A percentile compares a stretch with the other conserved stretches of the same genome.
Conservation (phyloP, 2,329 filamentous ascomycete genomes). For the Zalaria sp. region DNA sequence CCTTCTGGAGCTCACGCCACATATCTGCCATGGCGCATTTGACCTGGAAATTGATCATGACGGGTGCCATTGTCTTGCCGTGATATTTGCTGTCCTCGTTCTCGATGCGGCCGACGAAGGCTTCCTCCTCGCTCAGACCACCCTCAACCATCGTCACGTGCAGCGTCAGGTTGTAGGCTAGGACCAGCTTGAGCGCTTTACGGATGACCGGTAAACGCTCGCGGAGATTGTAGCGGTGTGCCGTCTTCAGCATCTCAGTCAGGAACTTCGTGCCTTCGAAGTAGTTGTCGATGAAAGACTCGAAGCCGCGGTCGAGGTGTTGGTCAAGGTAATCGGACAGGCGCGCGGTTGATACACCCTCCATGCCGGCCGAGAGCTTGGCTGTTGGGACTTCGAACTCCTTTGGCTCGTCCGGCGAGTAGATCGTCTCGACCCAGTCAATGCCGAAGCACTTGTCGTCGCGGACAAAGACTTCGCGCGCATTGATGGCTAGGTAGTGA, state of each 20-base stretch:
- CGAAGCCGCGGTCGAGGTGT: constrained; percentile 83
- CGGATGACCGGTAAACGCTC: constrained; percentile 81
- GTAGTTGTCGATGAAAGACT: constrained; percentile 88
- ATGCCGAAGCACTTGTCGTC: constrained; percentile 88
- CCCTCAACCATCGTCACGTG: constrained; percentile 93
- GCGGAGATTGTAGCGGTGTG: constrained; percentile 82
- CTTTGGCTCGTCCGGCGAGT: constrained; percentile 50
- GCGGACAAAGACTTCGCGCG: constrained; percentile 81
- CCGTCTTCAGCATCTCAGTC: constrained; percentile 91
- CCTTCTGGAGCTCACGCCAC: constrained; percentile 96
- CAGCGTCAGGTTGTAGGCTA: constrained; percentile 89
- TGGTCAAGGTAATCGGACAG: constrained; percentile 89
- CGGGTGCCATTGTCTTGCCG: constrained; percentile 81
- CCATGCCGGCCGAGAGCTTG: constrained; percentile 75
- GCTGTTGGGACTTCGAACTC: constrained; percentile 80
- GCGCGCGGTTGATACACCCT: constrained; percentile 67
- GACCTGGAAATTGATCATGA: constrained; percentile 99
- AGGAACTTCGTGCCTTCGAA: constrained; percentile 93
- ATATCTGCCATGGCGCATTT: constrained; percentile 94
- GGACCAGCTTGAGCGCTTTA: constrained; percentile 85
- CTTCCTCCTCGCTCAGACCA: constrained; percentile 67
- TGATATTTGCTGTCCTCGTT: constrained; percentile 76
- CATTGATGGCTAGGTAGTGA: constrained; percentile 81
- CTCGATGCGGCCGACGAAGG: constrained; percentile 68
- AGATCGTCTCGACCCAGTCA: constrained; percentile 78